A percentile compares a stretch with the other conserved stretches of the same genome.
These are phyloP conservation scores for Trametes coccinea DNA, from an alignment of 768 basidiomycete genomes.

Conservation along the genomic window DNA sequence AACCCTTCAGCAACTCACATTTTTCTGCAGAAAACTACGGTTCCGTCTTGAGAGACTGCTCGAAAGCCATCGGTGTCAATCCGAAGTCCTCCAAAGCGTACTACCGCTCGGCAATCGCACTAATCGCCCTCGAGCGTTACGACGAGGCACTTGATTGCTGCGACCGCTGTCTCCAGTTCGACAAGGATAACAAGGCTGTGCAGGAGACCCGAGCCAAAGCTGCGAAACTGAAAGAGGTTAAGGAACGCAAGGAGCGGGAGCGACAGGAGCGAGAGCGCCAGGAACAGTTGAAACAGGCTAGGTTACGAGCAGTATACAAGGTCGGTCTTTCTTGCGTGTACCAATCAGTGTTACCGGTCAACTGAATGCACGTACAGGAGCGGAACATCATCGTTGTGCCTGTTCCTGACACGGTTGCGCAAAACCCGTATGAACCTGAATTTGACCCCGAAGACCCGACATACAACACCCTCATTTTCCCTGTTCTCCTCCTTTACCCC, in stretches of 20 bases:
- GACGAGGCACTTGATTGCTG: slow-evolving; percentile 88
- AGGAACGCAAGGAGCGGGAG: slow-evolving; percentile 53
- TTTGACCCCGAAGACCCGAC: slow-evolving; percentile 68
- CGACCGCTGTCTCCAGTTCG: slow-evolving; percentile 60
- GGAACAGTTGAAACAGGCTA: slow-evolving; percentile 52
- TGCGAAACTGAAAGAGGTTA: slow-evolving; percentile 46
- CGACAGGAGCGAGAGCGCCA: slow-evolving; percentile 48
- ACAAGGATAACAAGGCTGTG: slow-evolving; percentile 57
- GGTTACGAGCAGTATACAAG: slow-evolving; percentile 59
- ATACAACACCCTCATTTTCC: slow-evolving; percentile 66
- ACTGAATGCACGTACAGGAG: slow-evolving; percentile 46
- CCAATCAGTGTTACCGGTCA: not conserved
- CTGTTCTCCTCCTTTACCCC: slow-evolving; percentile 93
- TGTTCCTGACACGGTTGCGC: slow-evolving; percentile 49
- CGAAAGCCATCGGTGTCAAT: slow-evolving; percentile 65
- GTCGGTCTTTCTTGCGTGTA: slow-evolving; percentile 42
- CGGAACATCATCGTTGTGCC: slow-evolving; percentile 66
- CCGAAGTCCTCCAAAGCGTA: slow-evolving; percentile 75
- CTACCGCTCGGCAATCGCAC: slow-evolving; percentile 80
- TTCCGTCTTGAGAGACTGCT: slow-evolving; percentile 82
- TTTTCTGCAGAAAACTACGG: slow-evolving; percentile 76
- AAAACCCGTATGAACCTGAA: slow-evolving; percentile 60
- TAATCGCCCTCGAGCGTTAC: slow-evolving; percentile 69
- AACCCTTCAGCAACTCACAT: not conserved
- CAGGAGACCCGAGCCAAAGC: slow-evolving; percentile 49